phyloP scores from a whole-genome alignment of 1,284 basidiomycete species.

The Rhodotorula sp. region DNA sequence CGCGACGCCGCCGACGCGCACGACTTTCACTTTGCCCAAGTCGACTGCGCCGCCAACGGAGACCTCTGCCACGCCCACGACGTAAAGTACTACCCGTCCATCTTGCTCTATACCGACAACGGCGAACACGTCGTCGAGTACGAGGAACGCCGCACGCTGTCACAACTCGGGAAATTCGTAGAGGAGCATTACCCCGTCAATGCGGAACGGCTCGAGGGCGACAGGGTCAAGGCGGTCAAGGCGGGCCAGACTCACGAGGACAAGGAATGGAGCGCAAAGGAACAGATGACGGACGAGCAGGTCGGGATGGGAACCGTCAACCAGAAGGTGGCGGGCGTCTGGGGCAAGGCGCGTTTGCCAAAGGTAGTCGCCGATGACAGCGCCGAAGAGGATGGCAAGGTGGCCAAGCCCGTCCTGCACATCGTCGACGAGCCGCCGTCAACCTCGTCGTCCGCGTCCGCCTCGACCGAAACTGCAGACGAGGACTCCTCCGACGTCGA shows the following conservation, averaged over 20 bases:
- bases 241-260: slow-evolving; percentile 50
- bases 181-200: slow-evolving; percentile 46
- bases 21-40: slow-evolving; percentile 72
- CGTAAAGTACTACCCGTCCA: slow-evolving; percentile 72
- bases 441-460: too few relatives aligned
- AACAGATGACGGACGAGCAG: slow-evolving; percentile 1
- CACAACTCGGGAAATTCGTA: slow-evolving; percentile 58
- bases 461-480: too few relatives aligned
- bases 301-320: not conserved
- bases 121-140: slow-evolving; percentile 60
- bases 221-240: slow-evolving; percentile 51
- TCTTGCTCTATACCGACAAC: slow-evolving; percentile 71
- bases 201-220: slow-evolving; percentile 40
- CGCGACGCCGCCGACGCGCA: slow-evolving; percentile 57
- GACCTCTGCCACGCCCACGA: slow-evolving; percentile 72
- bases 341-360: slow-evolving; percentile 17
- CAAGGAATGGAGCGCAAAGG: slow-evolving; percentile 5
- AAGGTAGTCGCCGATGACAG: not conserved
- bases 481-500: too few relatives aligned
- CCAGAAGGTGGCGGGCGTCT: not conserved
- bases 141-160: slow-evolving; percentile 57
- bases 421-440: not conserved
- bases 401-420: not conserved
- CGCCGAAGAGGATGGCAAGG: not conserved
- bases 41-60: slow-evolving; percentile 78